Percentiles rank a stretch among this genome's conserved stretches.
These are phyloP conservation scores for Brassica cretica DNA, from an alignment of 345 rosid species.

Conservation along the genomic window DNA sequence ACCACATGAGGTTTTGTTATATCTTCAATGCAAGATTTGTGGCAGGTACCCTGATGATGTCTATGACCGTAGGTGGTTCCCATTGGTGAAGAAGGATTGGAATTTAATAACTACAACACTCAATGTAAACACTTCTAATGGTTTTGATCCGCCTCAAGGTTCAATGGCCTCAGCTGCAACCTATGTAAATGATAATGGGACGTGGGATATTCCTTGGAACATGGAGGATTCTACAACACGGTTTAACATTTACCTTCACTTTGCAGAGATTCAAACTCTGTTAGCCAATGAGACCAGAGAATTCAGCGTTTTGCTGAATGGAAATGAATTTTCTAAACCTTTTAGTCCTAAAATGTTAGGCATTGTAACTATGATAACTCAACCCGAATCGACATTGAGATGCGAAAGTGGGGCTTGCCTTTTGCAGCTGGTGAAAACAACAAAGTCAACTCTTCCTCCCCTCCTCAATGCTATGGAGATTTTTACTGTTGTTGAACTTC, in stretches of 20 bases:
- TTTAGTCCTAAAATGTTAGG: constrained; percentile 16
- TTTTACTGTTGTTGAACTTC: constrained; percentile 15
- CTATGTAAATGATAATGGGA: constrained; percentile 26
- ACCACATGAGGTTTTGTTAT: neutral
- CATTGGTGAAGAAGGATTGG: neutral
- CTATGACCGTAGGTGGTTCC: constrained; percentile 23
- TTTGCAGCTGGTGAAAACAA: constrained; percentile 26
- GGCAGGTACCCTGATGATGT: constrained; percentile 16
- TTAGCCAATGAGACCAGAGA: constrained; percentile 25
- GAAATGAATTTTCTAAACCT: constrained; percentile 2
- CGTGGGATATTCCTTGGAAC: constrained; percentile 7
- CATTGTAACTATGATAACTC: neutral
- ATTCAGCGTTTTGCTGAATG: constrained; percentile 25
- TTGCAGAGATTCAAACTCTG: constrained; percentile 38
- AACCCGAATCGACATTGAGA: neutral
- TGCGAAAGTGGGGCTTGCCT: neutral
- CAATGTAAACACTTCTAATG: constrained; percentile 16
- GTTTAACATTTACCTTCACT: constrained; percentile 42
- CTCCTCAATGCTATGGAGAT: constrained; percentile 31
- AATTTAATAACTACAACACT: constrained; percentile 13
- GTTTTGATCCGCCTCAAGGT: constrained; percentile 30
- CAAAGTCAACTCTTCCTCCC: constrained; percentile 37
- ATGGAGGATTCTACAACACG: constrained; percentile 18
- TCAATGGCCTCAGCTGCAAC: constrained; percentile 45
- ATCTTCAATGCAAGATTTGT: neutral